A percentile compares a stretch with the other conserved stretches of the same genome.
These are phyloP conservation scores for Panaeolus cyanescens DNA, from an alignment of 768 basidiomycete species.

Conservation along the genomic window DNA sequence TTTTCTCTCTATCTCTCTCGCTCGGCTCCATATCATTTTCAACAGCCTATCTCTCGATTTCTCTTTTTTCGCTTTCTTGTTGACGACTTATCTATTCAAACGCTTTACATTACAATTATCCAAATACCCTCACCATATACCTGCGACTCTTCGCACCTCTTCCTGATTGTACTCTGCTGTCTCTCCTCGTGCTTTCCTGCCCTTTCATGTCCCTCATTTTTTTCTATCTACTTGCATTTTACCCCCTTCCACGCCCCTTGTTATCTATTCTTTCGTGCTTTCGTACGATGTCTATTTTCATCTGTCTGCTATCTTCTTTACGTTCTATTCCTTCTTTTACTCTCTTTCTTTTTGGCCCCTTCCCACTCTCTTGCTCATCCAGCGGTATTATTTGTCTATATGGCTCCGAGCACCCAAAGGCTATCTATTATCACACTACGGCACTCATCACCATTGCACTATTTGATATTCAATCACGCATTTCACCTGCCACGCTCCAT, in stretches of 20 bases:
- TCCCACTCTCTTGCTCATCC: background rate
- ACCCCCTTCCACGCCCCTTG: background rate
- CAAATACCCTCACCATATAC: background rate
- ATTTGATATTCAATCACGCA: background rate
- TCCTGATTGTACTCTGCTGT: background rate
- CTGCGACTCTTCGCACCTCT: slow-evolving; percentile 1
- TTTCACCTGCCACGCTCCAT: background rate
- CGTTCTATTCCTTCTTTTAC: background rate
- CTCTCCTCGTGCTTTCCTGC: background rate
- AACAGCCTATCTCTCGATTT: slow-evolving; percentile 1
- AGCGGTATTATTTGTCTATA: slow-evolving; percentile 1
- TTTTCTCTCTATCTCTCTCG: slow-evolving; percentile 3
- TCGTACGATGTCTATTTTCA: background rate
- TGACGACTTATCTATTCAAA: background rate
- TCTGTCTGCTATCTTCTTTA: background rate
- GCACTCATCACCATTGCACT: background rate
- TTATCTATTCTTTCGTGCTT: background rate
- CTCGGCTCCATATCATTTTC: slow-evolving; percentile 4
- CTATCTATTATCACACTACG: background rate
- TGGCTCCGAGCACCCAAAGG: background rate
- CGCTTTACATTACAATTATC: background rate
- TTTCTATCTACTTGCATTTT: background rate
- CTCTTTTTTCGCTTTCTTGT: background rate
- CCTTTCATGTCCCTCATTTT: background rate
- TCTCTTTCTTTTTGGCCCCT: background rate